Base-by-base conservation (phyloP, 768 basidiomycete species). In the Mycena maculata region DNA sequence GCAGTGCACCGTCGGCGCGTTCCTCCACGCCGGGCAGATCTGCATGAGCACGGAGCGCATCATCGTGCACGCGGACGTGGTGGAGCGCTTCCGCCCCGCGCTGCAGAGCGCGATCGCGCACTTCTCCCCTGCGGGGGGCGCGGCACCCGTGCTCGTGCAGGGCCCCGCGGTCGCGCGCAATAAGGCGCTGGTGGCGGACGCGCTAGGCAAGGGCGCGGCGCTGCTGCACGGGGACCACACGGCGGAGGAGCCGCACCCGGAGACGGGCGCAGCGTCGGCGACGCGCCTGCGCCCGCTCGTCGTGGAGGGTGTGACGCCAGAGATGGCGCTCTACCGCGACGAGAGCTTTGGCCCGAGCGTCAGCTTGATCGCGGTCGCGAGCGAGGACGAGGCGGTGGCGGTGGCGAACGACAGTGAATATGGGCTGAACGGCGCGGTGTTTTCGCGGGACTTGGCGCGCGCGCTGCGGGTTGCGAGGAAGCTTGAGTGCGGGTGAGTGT, bases 21-120 rank as follows among this genome's bases (percentile, higher is more conserved):
- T 82, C 76, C 83, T 78, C 75, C 91, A 90, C 73, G 85, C 88
- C 44, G 90, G 92, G 25, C 90, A 92, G 78, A 79, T 83, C 45
- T 92, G 91, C 78, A 86, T 86, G 73, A 89, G 89, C 27, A 88
- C 91, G 23, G 88, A 90, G 48, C 85, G 91, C 66, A 86, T 92
- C 69, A 89, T 83, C 69, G 90, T 92, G 16, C 90, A 91, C 70
- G 83, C 82, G 66, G 74, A 74, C 15, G 83, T 92, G 66, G 88
- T 91, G 76, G 90, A 92, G 72, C 76, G 84, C 66, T 92, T 92
- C 82, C 69, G 69, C 52, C 74, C 90, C 61, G 73, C 75, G 63
- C 77, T 71, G 42, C 87, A 89, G 76, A 78, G 77, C 1, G 80
- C 76, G 49, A 80, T 85, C 76, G 77, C 86, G 58, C 77, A 78